A percentile compares a stretch with the other conserved stretches of the same genome.
phyloP scores from a whole-genome alignment of 805 yeast species.

The Lipomyces japonicus region DNA sequence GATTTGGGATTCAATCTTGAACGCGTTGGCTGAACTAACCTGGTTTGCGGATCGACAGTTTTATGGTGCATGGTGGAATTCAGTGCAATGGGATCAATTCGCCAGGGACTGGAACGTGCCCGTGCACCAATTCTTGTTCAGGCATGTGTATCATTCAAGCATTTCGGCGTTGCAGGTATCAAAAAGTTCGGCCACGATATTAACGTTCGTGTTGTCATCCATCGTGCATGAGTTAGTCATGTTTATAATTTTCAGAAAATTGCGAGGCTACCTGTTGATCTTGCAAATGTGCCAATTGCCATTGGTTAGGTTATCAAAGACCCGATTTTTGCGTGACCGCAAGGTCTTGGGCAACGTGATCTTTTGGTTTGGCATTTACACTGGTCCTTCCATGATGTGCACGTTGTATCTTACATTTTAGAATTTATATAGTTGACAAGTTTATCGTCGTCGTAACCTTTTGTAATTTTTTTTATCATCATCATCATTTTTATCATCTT shows the following conservation, averaged over 20 bases:
- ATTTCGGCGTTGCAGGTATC: slow-evolving; percentile 69
- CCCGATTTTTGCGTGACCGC: slow-evolving; percentile 52
- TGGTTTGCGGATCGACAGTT: slow-evolving; percentile 85
- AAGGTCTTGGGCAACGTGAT: slow-evolving; percentile 69
- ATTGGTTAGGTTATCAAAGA: slow-evolving; percentile 58
- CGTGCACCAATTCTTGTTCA: slow-evolving; percentile 78
- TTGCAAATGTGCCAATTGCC: slow-evolving; percentile 90
- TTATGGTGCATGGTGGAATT: slow-evolving; percentile 98
- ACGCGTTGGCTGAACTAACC: slow-evolving; percentile 84
- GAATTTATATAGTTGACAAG: not conserved
- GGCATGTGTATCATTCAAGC: slow-evolving; percentile 92
- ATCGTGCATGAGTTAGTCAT: slow-evolving; percentile 86
- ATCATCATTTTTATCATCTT: slow-evolving; percentile 19
- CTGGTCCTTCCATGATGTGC: slow-evolving; percentile 87
- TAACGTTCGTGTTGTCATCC: slow-evolving; percentile 73
- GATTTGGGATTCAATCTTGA: slow-evolving; percentile 93
- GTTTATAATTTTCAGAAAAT: slow-evolving; percentile 76
- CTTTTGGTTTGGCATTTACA: slow-evolving; percentile 88
- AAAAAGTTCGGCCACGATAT: slow-evolving; percentile 59
- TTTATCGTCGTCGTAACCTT: not conserved
- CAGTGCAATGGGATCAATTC: slow-evolving; percentile 88
- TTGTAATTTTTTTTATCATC: not conserved
- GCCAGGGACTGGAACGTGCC: slow-evolving; percentile 94
- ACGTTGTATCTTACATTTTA: slow-evolving; percentile 75
- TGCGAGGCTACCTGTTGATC: slow-evolving; percentile 73